Evolutionary conservation across 2,329 filamentous ascomycete genomes (phyloP).

Genomic region (Cytospora schulzeri): DNA sequence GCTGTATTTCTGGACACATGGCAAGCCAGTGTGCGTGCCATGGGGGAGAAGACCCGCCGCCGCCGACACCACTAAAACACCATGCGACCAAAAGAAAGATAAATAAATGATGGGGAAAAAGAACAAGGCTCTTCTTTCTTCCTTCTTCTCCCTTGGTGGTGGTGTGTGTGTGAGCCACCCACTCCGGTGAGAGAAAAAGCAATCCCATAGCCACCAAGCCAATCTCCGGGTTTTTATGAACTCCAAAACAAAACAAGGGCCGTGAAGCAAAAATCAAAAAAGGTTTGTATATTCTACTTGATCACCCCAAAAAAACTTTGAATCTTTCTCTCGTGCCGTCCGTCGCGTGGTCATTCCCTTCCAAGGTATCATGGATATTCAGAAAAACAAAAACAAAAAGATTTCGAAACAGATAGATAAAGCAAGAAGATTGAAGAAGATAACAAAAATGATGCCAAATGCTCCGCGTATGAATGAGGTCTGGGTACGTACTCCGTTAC

Average conservation of each 20-base stretch:
- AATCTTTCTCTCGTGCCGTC: background rate
- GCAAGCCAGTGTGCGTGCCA: slow-evolving; percentile 6
- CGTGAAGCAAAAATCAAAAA: background rate
- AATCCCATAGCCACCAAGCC: background rate
- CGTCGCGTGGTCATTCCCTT: slow-evolving; percentile 4
- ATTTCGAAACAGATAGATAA: slow-evolving; percentile 8
- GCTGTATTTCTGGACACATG: background rate
- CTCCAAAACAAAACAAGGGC: slow-evolving; percentile 9
- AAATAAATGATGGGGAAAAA: background rate
- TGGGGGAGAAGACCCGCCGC: slow-evolving; percentile 3
- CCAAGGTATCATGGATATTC: slow-evolving; percentile 25
- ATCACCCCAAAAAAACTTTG: no score
- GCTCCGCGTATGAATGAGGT: slow-evolving; percentile 17
- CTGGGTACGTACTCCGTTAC: slow-evolving; percentile 10
- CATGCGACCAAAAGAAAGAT: background rate
- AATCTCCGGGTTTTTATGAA: slow-evolving; percentile 10
- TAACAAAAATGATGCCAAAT: slow-evolving; percentile 5
- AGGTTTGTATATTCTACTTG: slow-evolving; percentile 11
- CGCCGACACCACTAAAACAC: slow-evolving; percentile 19
- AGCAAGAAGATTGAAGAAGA: background rate
- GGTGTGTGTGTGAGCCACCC: slow-evolving; percentile 1
- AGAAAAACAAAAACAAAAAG: slow-evolving; percentile 9
- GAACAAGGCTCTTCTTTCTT: background rate
- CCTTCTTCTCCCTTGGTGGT: background rate
- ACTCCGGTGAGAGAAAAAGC: no score